Evolutionary conservation across 2,329 filamentous ascomycete genomes (phyloP).

Genomic region (Aspergillus sp.): DNA sequence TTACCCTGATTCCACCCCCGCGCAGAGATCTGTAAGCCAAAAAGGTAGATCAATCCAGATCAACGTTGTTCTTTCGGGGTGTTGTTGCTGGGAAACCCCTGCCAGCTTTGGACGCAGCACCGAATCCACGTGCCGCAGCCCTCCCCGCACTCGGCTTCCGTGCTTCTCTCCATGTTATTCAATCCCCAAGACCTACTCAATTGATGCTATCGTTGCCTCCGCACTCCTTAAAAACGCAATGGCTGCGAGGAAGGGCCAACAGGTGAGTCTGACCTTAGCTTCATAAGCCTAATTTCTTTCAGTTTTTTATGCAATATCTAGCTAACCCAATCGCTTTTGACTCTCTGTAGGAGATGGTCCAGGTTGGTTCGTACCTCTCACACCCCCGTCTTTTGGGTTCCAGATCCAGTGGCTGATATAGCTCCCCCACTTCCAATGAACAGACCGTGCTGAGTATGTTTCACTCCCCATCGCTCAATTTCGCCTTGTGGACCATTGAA

Average conservation of each 20-base stretch:
- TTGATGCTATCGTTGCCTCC: constrained; percentile 17
- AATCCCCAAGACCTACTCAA: constrained; percentile 16
- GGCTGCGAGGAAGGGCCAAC: constrained; percentile 61
- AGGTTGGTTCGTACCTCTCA: constrained; percentile 79
- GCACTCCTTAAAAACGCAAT: constrained; percentile 27
- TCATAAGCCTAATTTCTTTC: neutral
- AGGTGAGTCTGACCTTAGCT: constrained; percentile 55
- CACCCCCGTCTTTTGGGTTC: constrained; percentile 14
- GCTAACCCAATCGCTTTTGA: constrained; percentile 15
- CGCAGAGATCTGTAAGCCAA: neutral
- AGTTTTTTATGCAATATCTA: neutral
- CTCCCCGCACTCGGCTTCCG: constrained; percentile 2
- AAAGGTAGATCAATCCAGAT: neutral
- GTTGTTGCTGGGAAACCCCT: neutral
- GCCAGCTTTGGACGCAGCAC: neutral
- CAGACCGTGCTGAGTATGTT: constrained; percentile 45
- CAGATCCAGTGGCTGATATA: constrained; percentile 26
- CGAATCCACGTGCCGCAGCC: neutral
- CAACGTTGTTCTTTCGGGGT: neutral
- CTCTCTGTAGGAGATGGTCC: constrained; percentile 83
- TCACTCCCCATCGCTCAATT: neutral
- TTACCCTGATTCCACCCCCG: neutral
- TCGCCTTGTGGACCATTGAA: neutral
- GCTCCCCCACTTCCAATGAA: constrained; percentile 20
- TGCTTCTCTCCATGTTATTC: neutral